These are phyloP conservation scores for Fonsecaea pedrosoi DNA, from an alignment of 2,329 filamentous ascomycete species.

Conservation along the genomic window DNA sequence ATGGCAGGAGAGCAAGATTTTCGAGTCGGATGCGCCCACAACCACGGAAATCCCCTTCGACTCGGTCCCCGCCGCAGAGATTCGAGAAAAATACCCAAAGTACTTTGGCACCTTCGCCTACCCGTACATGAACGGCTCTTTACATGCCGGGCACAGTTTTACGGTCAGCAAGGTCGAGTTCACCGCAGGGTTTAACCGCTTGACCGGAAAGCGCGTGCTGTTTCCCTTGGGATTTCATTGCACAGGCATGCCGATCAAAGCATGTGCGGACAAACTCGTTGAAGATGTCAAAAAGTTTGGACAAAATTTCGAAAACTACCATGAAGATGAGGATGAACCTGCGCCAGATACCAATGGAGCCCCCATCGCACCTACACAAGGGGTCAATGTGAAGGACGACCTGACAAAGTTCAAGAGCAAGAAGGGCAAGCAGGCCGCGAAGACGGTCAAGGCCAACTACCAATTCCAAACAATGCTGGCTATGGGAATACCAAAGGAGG, in stretches of 20 bases:
- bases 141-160: slow-evolving; percentile 92
- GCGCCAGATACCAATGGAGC: slow-evolving; percentile 55
- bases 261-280: slow-evolving; percentile 91
- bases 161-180: slow-evolving; percentile 94
- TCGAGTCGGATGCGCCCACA: slow-evolving; percentile 84
- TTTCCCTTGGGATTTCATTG: slow-evolving; percentile 96
- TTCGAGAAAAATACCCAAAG: slow-evolving; percentile 84
- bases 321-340: slow-evolving; percentile 64
- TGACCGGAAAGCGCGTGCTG: slow-evolving; percentile 85
- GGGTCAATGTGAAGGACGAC: slow-evolving; percentile 72
- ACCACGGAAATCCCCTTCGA: slow-evolving; percentile 77
- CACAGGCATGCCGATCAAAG: slow-evolving; percentile 98
- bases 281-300: slow-evolving; percentile 91
- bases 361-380: slow-evolving; percentile 67
- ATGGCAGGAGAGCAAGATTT: slow-evolving; percentile 79
- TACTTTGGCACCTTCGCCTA: slow-evolving; percentile 84
- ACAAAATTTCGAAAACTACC: slow-evolving; percentile 79
- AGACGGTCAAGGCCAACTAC: slow-evolving; percentile 92
- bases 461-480: slow-evolving; percentile 95
- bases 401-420: slow-evolving; percentile 89
- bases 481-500: slow-evolving; percentile 81
- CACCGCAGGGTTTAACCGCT: slow-evolving; percentile 80
- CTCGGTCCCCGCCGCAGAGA: slow-evolving; percentile 73
- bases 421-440: slow-evolving; percentile 89
- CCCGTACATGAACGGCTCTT: slow-evolving; percentile 83